Percentiles rank a stretch among this genome's conserved stretches.
phyloP scores from a whole-genome alignment of 495 filamentous ascomycete genomes.

The Xylaria castorea region DNA sequence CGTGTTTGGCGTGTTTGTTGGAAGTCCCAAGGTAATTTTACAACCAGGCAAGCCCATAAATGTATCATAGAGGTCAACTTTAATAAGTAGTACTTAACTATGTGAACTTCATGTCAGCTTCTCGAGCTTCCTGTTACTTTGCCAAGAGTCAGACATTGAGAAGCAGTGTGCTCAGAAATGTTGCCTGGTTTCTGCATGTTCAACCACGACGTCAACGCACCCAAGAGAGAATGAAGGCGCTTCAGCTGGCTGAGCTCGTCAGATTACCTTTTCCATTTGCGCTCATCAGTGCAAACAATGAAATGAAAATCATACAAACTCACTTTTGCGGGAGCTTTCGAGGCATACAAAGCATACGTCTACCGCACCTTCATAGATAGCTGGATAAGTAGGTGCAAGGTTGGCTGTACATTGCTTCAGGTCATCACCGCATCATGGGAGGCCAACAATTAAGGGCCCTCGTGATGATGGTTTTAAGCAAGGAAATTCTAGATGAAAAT shows the following conservation, averaged over 20 bases:
- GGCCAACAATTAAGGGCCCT: conserved; percentile 79
- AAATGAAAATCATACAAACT: conserved; percentile 16
- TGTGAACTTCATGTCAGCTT: conserved; percentile 1
- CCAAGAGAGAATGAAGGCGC: background rate
- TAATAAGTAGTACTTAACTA: background rate
- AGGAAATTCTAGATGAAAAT: conserved; percentile 60
- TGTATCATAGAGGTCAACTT: background rate
- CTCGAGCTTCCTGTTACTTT: background rate
- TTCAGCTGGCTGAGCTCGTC: conserved; percentile 24
- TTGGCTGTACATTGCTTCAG: conserved; percentile 67
- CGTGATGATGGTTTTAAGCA: conserved; percentile 99
- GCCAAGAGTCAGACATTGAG: background rate
- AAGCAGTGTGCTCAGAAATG: conserved; percentile 24
- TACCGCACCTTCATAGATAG: background rate
- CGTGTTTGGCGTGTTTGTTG: background rate
- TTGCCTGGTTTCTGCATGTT: conserved; percentile 28
- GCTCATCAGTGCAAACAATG: conserved; percentile 22
- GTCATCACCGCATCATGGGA: conserved; percentile 98
- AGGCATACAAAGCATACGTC: background rate
- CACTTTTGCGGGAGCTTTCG: background rate
- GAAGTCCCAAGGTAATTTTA: background rate
- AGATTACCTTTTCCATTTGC: conserved; percentile 27
- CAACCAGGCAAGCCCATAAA: background rate
- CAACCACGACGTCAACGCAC: conserved; percentile 20
- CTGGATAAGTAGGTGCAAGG: background rate